phyloP scores from a whole-genome alignment of 768 basidiomycete species.

The Hebeloma cylindrosporum region DNA sequence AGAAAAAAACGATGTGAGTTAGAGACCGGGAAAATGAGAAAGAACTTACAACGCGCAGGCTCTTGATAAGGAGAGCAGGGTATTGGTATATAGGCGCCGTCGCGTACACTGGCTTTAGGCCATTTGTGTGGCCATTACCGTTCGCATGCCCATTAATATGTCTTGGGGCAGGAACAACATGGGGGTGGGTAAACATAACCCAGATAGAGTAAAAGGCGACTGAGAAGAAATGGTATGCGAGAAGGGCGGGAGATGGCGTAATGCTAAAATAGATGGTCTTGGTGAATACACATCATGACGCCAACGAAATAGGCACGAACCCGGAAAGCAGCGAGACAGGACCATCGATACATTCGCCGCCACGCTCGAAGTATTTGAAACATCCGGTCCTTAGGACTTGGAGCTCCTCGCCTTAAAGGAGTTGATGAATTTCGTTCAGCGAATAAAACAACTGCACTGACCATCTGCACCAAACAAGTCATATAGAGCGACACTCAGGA shows the following conservation, averaged over 20 bases:
- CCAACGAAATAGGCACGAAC: slow-evolving; percentile 42
- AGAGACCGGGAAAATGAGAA: slow-evolving; percentile 1
- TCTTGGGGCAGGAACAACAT: slow-evolving; percentile 21
- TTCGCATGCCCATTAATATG: slow-evolving; percentile 8
- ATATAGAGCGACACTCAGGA: slow-evolving; percentile 90
- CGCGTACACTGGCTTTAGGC: slow-evolving; percentile 36
- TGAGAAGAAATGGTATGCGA: slow-evolving; percentile 90
- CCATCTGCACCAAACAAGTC: slow-evolving; percentile 94
- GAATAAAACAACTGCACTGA: slow-evolving; percentile 36
- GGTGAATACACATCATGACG: background rate
- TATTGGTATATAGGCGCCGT: slow-evolving; percentile 59
- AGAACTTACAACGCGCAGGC: slow-evolving; percentile 65
- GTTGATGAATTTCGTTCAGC: slow-evolving; percentile 2
- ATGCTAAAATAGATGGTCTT: slow-evolving; percentile 47
- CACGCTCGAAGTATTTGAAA: slow-evolving; percentile 96
- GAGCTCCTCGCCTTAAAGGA: slow-evolving; percentile 53
- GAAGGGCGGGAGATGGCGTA: slow-evolving; percentile 72
- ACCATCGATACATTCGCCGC: slow-evolving; percentile 84
- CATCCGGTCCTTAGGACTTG: slow-evolving; percentile 76
- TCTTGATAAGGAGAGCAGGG: slow-evolving; percentile 62
- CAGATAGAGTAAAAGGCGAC: slow-evolving; percentile 96
- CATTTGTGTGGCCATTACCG: slow-evolving; percentile 17
- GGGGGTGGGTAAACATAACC: slow-evolving; percentile 72
- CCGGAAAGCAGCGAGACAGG: slow-evolving; percentile 90
- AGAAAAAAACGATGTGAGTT: background rate